These are phyloP conservation scores for Xylaria telfairii DNA, from an alignment of 495 filamentous ascomycete species.

Conservation along the genomic window DNA sequence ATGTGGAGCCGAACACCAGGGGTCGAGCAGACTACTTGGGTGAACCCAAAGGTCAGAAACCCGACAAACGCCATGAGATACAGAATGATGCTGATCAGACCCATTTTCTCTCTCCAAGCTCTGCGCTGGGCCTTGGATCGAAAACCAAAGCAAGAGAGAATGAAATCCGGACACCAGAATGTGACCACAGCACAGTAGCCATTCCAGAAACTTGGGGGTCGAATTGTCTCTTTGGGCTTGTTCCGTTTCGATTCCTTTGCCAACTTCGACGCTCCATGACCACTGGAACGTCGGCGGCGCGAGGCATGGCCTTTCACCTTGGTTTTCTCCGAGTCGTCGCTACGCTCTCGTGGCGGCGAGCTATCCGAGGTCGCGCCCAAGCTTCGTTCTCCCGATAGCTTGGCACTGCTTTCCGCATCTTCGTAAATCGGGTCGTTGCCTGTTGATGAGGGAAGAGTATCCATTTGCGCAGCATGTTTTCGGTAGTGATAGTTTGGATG, in stretches of 20 bases:
- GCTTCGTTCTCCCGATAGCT: constrained; percentile 55
- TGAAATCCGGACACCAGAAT: constrained; percentile 90
- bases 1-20: constrained; percentile 73
- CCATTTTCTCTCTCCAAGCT: constrained; percentile 99
- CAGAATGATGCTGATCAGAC: constrained; percentile 90
- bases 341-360: constrained; percentile 45
- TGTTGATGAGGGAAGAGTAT: constrained; percentile 84
- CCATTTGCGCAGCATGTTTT: constrained; percentile 89
- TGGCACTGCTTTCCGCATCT: constrained; percentile 59
- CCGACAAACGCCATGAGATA: constrained; percentile 89
- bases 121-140: constrained; percentile 85
- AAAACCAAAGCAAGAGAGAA: constrained; percentile 86
- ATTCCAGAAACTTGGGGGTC: constrained; percentile 89
- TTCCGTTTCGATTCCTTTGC: constrained; percentile 65
- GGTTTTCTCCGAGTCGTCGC: constrained; percentile 47
- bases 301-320: constrained; percentile 29
- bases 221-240: constrained; percentile 70
- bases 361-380: constrained; percentile 47
- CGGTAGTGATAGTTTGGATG: constrained; percentile 95
- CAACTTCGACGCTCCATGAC: constrained; percentile 50
- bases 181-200: constrained; percentile 93
- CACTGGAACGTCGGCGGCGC: constrained; percentile 40
- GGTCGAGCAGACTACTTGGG: constrained; percentile 78
- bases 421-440: constrained; percentile 89
- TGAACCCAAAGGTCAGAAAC: constrained; percentile 97